Evolutionary conservation across 1,284 basidiomycete species (phyloP), one percentile per base, ranked within the genome.

Genomic region (Agroathelia rolfsii): DNA sequence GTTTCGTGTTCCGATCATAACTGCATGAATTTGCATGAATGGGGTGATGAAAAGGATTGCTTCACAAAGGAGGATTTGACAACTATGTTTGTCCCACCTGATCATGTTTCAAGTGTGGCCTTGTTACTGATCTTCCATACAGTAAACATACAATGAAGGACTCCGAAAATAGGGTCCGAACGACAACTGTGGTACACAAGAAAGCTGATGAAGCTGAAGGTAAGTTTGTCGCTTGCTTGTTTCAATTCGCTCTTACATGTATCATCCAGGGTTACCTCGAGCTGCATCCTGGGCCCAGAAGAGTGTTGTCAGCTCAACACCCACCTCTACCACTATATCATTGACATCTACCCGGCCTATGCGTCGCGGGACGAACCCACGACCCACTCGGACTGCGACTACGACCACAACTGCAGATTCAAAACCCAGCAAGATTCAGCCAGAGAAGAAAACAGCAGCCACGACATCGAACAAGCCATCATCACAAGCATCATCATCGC

Each of bases 41-140:
- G 92, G 78, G 94, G 93, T 13, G 95, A 97, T 47, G 94, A 98
- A 55, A 88, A 89, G 37, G 95, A 99, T 56, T 92, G 86, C 46
- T 96, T 92, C 52, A 92, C 82, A 6, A 90, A 90, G 58, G 87
- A 93, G 52, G 87, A 95, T 55, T 63, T 93, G 36, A 82, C 87
- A 20, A 90, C 85, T 2, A 56, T 93, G 84, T 89, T 52, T 32
- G 83, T 72, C 23, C 26, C 30, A 13, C 25, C 30, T 27, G 42
- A 36, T 29, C 34, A 21, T 38, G 37, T 25, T 28, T 24, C 28
- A 13, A 10, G 12, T 20, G 31, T 28, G 24, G 28, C 22, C 7
- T 31, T 42, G 30, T 32, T 24, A 20, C 43, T 53, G 19, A 53
- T 43, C 39, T 39, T 20, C 19, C 34, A 15, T 21, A 3, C 41